Percentiles rank a stretch among this genome's conserved stretches.
phyloP scores from a whole-genome alignment of 202 grass and related monocot species.

The Cymbopogon flexuosus region DNA sequence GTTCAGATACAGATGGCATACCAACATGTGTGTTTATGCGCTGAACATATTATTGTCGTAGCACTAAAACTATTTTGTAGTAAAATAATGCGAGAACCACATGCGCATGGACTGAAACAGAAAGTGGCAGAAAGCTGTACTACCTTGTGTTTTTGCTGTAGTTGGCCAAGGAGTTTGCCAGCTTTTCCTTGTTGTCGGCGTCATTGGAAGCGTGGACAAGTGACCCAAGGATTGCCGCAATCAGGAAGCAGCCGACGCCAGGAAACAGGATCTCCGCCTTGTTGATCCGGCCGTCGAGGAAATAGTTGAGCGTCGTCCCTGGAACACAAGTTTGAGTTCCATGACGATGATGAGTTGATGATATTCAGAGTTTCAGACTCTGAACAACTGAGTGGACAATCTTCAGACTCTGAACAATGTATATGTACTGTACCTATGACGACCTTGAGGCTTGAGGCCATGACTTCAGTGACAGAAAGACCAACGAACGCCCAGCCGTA shows the following conservation, averaged over 20 bases:
- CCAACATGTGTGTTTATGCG: no score
- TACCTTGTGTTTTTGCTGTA: constrained; percentile 23
- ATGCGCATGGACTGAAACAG: neutral
- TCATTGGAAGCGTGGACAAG: constrained; percentile 86
- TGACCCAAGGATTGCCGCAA: constrained; percentile 84
- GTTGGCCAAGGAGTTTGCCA: constrained; percentile 33
- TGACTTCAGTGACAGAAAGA: constrained; percentile 83
- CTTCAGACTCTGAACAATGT: neutral
- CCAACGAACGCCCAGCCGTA: constrained; percentile 91
- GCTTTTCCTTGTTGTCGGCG: constrained; percentile 78
- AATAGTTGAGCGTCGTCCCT: constrained; percentile 95
- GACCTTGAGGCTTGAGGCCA: constrained; percentile 79
- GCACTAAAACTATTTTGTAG: no score
- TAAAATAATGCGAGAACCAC: no score
- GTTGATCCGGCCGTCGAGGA: constrained; percentile 81
- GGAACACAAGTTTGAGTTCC: neutral
- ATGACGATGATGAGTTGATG: no score
- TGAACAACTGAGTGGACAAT: neutral
- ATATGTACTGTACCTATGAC: constrained; percentile 53
- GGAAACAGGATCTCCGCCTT: constrained; percentile 88
- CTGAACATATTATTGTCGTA: no score
- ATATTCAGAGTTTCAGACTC: neutral
- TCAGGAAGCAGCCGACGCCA: constrained; percentile 75
- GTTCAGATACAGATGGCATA: neutral
- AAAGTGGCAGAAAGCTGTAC: neutral